Percentiles rank a stretch among this genome's conserved stretches.
Evolutionary conservation across 352 stramenopile genomes (phyloP).

Genomic region (Pythium grandisporangium): DNA sequence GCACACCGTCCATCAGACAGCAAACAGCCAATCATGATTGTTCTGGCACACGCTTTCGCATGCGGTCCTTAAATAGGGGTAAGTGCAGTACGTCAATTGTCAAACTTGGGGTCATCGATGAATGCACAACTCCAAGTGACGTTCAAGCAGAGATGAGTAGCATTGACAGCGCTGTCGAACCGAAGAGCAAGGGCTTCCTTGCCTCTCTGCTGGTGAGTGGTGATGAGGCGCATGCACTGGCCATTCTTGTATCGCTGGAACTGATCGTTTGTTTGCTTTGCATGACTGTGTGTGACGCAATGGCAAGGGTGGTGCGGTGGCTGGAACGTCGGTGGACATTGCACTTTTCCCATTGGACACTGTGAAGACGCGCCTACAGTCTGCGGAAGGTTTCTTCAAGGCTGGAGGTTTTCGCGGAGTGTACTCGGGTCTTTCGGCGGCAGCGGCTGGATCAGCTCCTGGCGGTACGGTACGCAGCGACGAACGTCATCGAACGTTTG

Average conservation of each 20-base stretch:
- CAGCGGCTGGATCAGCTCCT: slow-evolving; percentile 86
- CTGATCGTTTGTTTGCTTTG: slow-evolving; percentile 1
- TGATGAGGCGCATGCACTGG: not conserved
- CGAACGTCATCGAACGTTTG: too few species aligned
- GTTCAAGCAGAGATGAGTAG: slow-evolving; percentile 10
- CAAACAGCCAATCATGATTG: too few species aligned
- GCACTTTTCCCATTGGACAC: slow-evolving; percentile 98
- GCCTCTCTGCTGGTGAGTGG: slow-evolving; percentile 44
- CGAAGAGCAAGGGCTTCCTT: slow-evolving; percentile 52
- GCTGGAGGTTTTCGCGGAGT: slow-evolving; percentile 94
- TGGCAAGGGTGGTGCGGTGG: slow-evolving; percentile 85
- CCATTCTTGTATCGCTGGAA: not conserved
- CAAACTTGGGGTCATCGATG: too few species aligned
- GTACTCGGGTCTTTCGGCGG: slow-evolving; percentile 88
- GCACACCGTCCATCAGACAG: too few species aligned
- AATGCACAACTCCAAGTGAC: not conserved
- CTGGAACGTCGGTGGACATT: slow-evolving; percentile 96
- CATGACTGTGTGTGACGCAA: not conserved
- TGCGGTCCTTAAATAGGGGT: too few species aligned
- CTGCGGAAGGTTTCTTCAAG: slow-evolving; percentile 94
- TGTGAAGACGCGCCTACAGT: slow-evolving; percentile 98
- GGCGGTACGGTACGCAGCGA: slow-evolving; percentile 75
- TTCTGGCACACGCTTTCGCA: too few species aligned
- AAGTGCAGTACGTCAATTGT: too few species aligned
- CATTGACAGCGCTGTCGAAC: slow-evolving; percentile 16